Base-by-base conservation (phyloP, 768 basidiomycete species). In the Leccinum truebloodii region DNA sequence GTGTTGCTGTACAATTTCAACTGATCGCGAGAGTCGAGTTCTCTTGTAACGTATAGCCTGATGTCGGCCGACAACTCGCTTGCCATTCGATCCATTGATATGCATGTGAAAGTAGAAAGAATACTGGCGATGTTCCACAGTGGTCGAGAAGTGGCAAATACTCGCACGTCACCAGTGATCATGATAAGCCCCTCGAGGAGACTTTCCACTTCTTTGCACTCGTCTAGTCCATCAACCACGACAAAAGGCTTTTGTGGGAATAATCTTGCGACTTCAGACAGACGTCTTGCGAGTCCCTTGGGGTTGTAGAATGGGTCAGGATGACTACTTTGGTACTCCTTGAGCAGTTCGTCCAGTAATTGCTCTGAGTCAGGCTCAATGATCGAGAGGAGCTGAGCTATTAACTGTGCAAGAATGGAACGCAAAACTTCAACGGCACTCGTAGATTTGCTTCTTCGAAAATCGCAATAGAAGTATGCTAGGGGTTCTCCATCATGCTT, bases 391-490 rank as follows among this genome's bases (percentile, higher is more conserved):
- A 59, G 24, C 0, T 32, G 51, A 2, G 7, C 10, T 0, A 26
- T 16, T 1, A 70, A 10, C 61, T 72, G 70, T 0, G 57, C n/a
- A 12, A 69, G 58, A 22, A 71, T 28, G 2, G 68, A 69, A 7
- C 64, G 61, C 52, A 68, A 58, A 9, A 70, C 60, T 26, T 61
- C 64, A 1, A 65, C 46, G 5, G 61, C 58, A 12, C 37, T 57
- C 1, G 58, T 68, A 1, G 63, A 65, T 2, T 44, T 35, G 4
- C 8, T 20, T 1, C 18, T 55, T 6, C 56, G 57, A 41, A 71
- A 71, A 54, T 71, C 66, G 12, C 70, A 71, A 54, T 69, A 71
- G 50, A 71, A 70, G 22, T 58, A 67, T 1, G 37, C 58, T 16
- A 67, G 16, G 10, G 39, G 0, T 22, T 57, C 32, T 12, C 32